Base-by-base conservation (phyloP, 177 flowering plant species). In the Vitis hybrid region DNA sequence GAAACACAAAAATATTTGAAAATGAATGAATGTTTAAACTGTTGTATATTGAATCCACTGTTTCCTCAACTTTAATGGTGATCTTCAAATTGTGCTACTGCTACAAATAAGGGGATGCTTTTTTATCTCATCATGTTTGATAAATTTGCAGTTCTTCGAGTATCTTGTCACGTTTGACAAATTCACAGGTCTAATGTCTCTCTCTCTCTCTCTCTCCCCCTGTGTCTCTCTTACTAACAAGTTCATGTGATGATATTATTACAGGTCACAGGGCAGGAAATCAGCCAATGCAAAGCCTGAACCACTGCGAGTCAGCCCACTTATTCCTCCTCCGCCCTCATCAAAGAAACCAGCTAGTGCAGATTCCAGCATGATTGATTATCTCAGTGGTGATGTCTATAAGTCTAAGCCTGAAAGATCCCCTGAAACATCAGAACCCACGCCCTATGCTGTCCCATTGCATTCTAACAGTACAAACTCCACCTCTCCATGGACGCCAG, bases 311-410 rank as follows among this genome's bases (percentile, higher is more conserved):
- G 71, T 75, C 19, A 86, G 71, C 77, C 92, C 92, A 12, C 57
- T 88, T 69, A 81, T 90, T 59, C 91, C 97, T 72, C 93, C 95
- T 58, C 92, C 90, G 11, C 89, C 90, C 14, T 73, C 85, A 6
- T 82, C 87, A 14, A 87, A 71, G 79, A 81, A 66, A 50, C 79
- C 90, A 13, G 64, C 69, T n/a, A 2, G 32, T 35, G 18, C 78
- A 62, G 88, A 82, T 63, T 63, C 84, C 19, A 70, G 70, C 13
- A 48, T 65, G 60, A 67, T 91, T 58, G 98, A 95, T 76, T 93
- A 87, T 82, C 95, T 94, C 51, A 94, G 98, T 77, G 97, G 98
- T 7, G 97, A 92, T 67, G 49, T 52, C 15, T 91, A 88, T 81
- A 79, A 75, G 60, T 78, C 89, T 81, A 79, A 75, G 60, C 77